Base-by-base conservation (phyloP, 2,329 filamentous ascomycete species). In the Fusarium haematococcum region DNA sequence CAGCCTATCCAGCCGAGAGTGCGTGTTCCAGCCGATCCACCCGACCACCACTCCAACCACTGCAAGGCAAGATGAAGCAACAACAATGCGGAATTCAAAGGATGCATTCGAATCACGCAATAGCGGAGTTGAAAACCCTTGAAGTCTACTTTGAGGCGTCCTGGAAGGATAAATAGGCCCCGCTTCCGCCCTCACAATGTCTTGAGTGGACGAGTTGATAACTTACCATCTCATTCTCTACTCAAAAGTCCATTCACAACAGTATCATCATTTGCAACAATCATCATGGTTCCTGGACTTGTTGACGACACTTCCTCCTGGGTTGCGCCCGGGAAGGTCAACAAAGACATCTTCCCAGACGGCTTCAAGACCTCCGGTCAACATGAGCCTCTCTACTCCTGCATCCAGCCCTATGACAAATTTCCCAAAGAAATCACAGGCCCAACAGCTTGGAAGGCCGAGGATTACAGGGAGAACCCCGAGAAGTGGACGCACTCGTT, bases 401-500 rank as follows among this genome's bases (percentile, higher is more conserved):
- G 87, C 10, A 82, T 96, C n/a, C 85, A 84, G 58, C 89, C 92
- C 0, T 96, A 94, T 81, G 86, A 88, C 0, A 87, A 88, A 18
- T 96, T 95, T 78, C 94, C 94, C 50, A 89, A 89, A 68, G 83
- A 92, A 69, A 94, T 95, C 80, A 87, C 87, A 0, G 93, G 93
- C 13, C 89, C 89, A 0, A 95, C 93, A 0, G 90, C 94, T 33
- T 97, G 94, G 94, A 86, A 88, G 63, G 87, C 88, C 6, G 88
- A 90, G 33, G 91, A 94, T 35, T 94, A 91, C 78, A 85, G 84
- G 63, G 81, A 88, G 73, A 85, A 88, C 76, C 90, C 92, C 0
- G 91, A 93, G 76, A 88, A 88, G 81, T 96, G 94, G 94, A 91
- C 91, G 6, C 93, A 95, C 83, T 84, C 84, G 9, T 94, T 95